Evolutionary conservation across 441 rosid species (phyloP).

Genomic region (Adansonia rubrostipa): DNA sequence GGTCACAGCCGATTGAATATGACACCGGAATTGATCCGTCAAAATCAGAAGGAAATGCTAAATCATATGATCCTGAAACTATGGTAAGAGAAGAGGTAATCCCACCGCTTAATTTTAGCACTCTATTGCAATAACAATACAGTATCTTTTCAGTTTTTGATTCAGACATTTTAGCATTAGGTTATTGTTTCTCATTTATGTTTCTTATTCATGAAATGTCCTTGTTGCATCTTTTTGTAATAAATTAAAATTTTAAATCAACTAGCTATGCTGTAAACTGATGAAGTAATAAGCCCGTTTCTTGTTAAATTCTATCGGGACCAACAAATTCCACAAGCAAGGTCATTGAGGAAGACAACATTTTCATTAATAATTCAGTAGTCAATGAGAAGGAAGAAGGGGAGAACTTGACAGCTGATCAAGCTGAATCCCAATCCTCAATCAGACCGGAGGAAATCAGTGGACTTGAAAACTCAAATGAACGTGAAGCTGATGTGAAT

Average conservation of each 20-base stretch:
- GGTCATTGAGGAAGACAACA: slow-evolving; percentile 18
- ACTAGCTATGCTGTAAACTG: not conserved
- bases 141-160: not conserved
- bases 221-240: not conserved
- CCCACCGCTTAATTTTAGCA: not conserved
- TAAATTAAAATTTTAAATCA: not conserved
- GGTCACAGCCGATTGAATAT: slow-evolving; percentile 2
- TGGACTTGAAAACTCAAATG: slow-evolving; percentile 24
- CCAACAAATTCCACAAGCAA: slow-evolving; percentile 21
- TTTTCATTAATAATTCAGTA: not conserved
- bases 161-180: not conserved
- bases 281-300: not conserved
- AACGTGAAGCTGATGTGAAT: slow-evolving; percentile 19
- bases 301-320: slow-evolving; percentile 34
- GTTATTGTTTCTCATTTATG: not conserved
- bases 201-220: not conserved
- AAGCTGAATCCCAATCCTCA: slow-evolving; percentile 21
- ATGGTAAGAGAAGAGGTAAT: slow-evolving; percentile 29
- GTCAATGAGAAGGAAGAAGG: slow-evolving; percentile 24
- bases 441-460: not conserved
- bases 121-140: not conserved
- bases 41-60: slow-evolving; percentile 21
- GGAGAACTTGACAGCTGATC: not conserved
- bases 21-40: slow-evolving; percentile 18
- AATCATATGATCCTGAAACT: slow-evolving; percentile 29